A percentile compares a stretch with the other conserved stretches of the same genome.
Evolutionary conservation across 176 grass and related monocot genomes (phyloP).

Genomic region (Typha latifolia): DNA sequence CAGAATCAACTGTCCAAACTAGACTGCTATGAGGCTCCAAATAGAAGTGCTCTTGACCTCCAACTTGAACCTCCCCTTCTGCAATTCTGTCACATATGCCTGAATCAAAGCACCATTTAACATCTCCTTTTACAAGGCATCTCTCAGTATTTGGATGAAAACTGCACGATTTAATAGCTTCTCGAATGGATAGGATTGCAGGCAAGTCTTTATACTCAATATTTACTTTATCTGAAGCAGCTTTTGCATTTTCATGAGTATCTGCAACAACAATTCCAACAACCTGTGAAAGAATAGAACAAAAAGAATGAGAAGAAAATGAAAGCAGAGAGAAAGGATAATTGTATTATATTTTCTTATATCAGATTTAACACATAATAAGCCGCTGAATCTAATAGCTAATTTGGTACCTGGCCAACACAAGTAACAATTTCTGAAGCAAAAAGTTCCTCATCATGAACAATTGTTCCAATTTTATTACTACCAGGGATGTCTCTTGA

Average conservation of each 20-base stretch:
- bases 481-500: slow-evolving; percentile 64
- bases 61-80: slow-evolving; percentile 67
- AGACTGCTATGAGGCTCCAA: slow-evolving; percentile 84
- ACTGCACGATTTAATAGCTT: slow-evolving; percentile 56
- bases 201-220: slow-evolving; percentile 77
- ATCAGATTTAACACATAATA: background rate
- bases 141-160: slow-evolving; percentile 75
- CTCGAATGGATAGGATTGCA: slow-evolving; percentile 74
- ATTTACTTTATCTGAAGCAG: slow-evolving; percentile 63
- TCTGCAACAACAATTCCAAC: slow-evolving; percentile 93
- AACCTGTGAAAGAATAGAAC: slow-evolving; percentile 42
- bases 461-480: slow-evolving; percentile 56
- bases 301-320: slow-evolving; percentile 16
- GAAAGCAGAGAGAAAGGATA: background rate
- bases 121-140: slow-evolving; percentile 66
- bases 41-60: slow-evolving; percentile 96
- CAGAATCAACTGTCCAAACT: slow-evolving; percentile 86
- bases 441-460: slow-evolving; percentile 85
- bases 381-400: slow-evolving; percentile 5
- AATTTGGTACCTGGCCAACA: slow-evolving; percentile 80
- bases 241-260: slow-evolving; percentile 91
- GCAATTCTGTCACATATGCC: slow-evolving; percentile 53
- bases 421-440: slow-evolving; percentile 82
- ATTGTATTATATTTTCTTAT: background rate
- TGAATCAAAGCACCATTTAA: slow-evolving; percentile 60